phyloP scores from a whole-genome alignment of 495 filamentous ascomycete species.

The Tuber indicum region DNA sequence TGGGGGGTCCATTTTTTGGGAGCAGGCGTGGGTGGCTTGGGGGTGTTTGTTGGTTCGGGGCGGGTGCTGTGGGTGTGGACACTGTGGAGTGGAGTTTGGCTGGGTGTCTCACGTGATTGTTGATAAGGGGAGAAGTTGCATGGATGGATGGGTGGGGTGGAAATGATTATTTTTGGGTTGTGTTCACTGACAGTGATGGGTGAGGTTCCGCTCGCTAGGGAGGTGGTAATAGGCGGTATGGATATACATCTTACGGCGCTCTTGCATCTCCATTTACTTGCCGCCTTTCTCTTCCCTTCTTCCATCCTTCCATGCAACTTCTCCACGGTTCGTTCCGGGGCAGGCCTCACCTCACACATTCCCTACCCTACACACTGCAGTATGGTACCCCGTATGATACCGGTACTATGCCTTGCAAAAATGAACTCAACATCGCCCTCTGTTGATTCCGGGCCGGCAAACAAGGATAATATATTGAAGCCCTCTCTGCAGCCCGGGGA shows the following conservation, averaged over 20 bases:
- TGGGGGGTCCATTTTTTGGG: slow-evolving; percentile 40
- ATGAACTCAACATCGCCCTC: not conserved
- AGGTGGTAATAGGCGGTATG: not conserved
- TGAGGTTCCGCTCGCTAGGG: not conserved
- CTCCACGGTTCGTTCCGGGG: not conserved
- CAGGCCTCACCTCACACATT: not conserved
- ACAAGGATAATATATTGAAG: too few species aligned
- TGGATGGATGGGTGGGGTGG: not conserved
- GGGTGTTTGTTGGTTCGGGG: slow-evolving; percentile 7
- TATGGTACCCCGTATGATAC: not conserved
- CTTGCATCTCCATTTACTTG: not conserved
- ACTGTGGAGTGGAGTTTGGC: not conserved
- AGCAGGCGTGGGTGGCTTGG: not conserved
- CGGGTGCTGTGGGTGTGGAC: not conserved
- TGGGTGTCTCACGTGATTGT: not conserved
- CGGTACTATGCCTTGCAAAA: not conserved
- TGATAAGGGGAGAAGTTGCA: not conserved
- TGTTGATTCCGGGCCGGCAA: too few species aligned
- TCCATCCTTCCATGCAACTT: not conserved
- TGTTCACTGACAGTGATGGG: not conserved
- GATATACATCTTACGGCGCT: not conserved
- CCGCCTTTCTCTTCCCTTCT: not conserved
- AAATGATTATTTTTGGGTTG: not conserved
- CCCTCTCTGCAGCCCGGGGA: not conserved
- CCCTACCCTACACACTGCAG: not conserved